A percentile compares a stretch with the other conserved stretches of the same genome.
Evolutionary conservation across 805 yeast species (phyloP).

Genomic region (Candida broadrunensis): DNA sequence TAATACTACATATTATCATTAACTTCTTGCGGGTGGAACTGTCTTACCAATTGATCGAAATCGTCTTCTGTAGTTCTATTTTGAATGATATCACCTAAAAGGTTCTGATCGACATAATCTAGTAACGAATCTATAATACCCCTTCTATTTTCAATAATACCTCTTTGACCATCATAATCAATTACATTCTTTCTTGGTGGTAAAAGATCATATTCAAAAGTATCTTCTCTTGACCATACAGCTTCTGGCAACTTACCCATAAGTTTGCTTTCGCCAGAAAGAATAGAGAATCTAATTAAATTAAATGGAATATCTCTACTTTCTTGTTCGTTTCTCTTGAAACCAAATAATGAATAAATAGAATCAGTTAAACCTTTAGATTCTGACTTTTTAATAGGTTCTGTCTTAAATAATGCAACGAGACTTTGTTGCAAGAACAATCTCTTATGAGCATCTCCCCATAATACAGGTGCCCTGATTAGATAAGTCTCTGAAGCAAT

Average conservation of each 20-base stretch:
- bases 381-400: constrained; percentile 2
- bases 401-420: constrained; percentile 13
- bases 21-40: constrained; percentile 10
- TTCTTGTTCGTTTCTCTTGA: constrained; percentile 4
- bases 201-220: constrained; percentile 67
- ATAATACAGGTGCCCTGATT: constrained; percentile 51
- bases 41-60: constrained; percentile 20
- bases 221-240: constrained; percentile 60
- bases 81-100: constrained; percentile 43
- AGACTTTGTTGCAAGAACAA: constrained; percentile 48
- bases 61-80: constrained; percentile 25
- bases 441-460: constrained; percentile 49
- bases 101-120: constrained; percentile 45
- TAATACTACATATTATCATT: too few relatives aligned
- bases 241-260: constrained; percentile 66
- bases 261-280: constrained; percentile 67
- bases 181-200: constrained; percentile 49
- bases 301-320: constrained; percentile 50
- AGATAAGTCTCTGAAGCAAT: constrained; percentile 57
- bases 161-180: constrained; percentile 39
- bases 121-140: constrained; percentile 26
- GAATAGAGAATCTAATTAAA: constrained; percentile 61
- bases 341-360: constrained; percentile 4
- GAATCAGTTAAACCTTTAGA: not conserved
- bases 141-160: constrained; percentile 11